Base-by-base conservation (phyloP, 768 basidiomycete species). In the Hebeloma cylindrosporum region DNA sequence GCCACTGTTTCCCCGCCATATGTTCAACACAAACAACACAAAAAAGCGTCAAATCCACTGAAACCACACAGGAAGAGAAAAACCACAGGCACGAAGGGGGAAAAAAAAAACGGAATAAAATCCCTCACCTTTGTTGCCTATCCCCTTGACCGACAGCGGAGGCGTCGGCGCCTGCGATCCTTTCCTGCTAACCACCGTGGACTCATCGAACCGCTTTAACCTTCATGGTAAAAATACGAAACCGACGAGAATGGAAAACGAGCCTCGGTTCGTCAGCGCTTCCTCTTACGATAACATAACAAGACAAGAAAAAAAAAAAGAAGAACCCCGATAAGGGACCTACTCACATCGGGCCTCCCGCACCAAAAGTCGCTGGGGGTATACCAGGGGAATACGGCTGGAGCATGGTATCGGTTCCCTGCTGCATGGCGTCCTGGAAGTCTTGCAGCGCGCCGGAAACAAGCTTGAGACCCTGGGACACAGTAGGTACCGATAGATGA, bases 141-240 rank as follows among this genome's bases (percentile, higher is more conserved):
- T 93, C 10, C 91, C 91, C 47, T 88, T 88, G 2, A 93, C 91
- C 8, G 89, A 83, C 45, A 76, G 75, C 1, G 91, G 89, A 2
- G 89, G 88, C 0, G 88, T 89, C 16, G 84, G 77, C 3, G 88
- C 80, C 51, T 81, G 78, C 33, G 89, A 91, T 31, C 77, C 78
- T 51, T 76, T 78, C 47, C 83, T 73, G 54, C 88, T 90, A 10
- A 79, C 73, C 16, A 82, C 74, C 35, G 81, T 74, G 30, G 87
- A 85, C 62, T 86, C 73, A 61, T 92, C 88, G 55, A 90, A 92
- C 53, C 75, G 74, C 70, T 86, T 89, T 54, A 91, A 65, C 82
- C 87, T 90, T 34, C 18, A n/a, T 30, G 34, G 31, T 34, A 39
- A n/a, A n/a, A n/a, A n/a, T n/a, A n/a, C n/a, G n/a, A n/a, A n/a